Conservation (phyloP, 2,329 filamentous ascomycete species). For the Xylariales sp. region DNA sequence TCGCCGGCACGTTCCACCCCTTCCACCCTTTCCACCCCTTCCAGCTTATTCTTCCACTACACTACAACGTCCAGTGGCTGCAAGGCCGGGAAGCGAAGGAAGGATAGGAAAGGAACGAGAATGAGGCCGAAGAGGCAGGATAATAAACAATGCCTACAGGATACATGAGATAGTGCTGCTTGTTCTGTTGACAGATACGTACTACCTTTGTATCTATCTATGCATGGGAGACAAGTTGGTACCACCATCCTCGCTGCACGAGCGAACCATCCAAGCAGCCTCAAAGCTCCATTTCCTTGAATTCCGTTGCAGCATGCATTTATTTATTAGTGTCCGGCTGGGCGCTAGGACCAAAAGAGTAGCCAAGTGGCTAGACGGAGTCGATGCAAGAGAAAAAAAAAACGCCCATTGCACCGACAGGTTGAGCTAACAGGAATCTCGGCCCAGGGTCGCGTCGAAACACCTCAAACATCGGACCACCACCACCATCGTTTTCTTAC, state of each 20-base stretch:
- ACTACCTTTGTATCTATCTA: constrained; percentile 31
- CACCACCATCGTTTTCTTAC: constrained; percentile 40
- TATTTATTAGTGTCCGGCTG: constrained; percentile 38
- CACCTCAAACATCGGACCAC: constrained; percentile 51
- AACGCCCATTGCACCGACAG: constrained; percentile 48
- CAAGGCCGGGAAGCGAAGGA: constrained; percentile 37
- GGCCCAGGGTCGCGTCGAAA: constrained; percentile 53
- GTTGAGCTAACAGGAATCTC: constrained; percentile 51
- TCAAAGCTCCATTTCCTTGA: constrained; percentile 47
- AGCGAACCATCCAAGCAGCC: constrained; percentile 48
- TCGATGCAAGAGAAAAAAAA: constrained; percentile 47
- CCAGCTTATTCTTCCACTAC: constrained; percentile 31
- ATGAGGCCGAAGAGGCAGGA: constrained; percentile 36
- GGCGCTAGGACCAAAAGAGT: constrained; percentile 49
- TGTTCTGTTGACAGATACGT: constrained; percentile 7
- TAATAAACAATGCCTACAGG: constrained; percentile 25
- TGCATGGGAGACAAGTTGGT: constrained; percentile 33
- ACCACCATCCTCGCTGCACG: constrained; percentile 41
- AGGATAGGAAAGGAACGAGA: constrained; percentile 35
- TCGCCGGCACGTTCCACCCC: constrained; percentile 31
- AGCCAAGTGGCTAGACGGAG: constrained; percentile 41
- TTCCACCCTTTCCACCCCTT: constrained; percentile 27
- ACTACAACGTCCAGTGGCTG: constrained; percentile 29
- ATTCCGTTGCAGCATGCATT: constrained; percentile 44
- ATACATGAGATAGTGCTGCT: constrained; percentile 18